Base-by-base conservation (phyloP, 176 grass and related monocot species). In the Triticum timopheevii region DNA sequence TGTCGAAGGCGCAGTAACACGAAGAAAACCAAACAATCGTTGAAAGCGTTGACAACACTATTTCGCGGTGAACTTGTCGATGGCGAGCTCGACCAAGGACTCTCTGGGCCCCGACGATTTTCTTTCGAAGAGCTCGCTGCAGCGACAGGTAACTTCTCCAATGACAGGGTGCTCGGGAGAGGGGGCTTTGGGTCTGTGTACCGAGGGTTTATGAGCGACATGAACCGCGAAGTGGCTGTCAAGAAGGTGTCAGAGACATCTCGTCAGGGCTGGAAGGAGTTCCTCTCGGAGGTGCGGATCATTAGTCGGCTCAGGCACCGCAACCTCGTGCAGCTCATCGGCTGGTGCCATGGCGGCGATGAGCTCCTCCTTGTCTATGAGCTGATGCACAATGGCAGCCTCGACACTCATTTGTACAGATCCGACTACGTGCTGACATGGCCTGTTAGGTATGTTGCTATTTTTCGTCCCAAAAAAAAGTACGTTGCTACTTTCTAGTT, bases 211-310 rank as follows among this genome's bases (percentile, higher is more conserved):
- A 10, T 47, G 6, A 45, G 39, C 0, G 12, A 27, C 39, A 45
- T 73, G 39, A 45, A 27, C 12, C 12, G n/a, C 1, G 39, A 73
- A 44, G 70, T 73, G 70, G 70, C 70, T 2, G 12, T 73, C n/a
- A 73, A 73, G 70, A 45, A 39, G 39, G 70, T 73, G 22, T 45
- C 70, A 0, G 70, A 73, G 70, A 73, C 39, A 5, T 73, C 70
- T 15, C 39, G n/a, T 4, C 39, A 73, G 40, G 70, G 70, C 5
- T 73, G 36, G 35, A 93, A 93, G 11, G 93, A 93, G 88, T 93
- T 65, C 31, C 33, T 82, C 39, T 36, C 88, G 0, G 93, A 95
- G 91, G 89, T 93, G 64, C 49, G 23, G 8, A 92, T 91, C 28
- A 93, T 93, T 31, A 88, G 82, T 78, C 82, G 52, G 39, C 39